These are phyloP conservation scores for Entomortierella parvispora DNA, from an alignment of 192 early-diverging fungal species.

Conservation along the genomic window DNA sequence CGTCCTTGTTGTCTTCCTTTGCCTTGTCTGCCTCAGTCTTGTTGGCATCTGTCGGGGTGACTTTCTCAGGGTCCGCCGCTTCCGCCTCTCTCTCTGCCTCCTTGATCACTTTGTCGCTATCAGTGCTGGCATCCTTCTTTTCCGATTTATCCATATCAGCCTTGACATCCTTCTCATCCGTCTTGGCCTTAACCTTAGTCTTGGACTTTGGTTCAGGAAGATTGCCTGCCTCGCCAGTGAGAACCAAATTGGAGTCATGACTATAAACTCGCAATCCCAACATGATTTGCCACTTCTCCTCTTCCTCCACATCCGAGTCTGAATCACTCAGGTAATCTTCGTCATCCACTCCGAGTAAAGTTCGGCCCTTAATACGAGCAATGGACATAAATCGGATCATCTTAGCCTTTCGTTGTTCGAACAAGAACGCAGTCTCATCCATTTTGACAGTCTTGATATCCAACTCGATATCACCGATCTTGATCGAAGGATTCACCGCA, in stretches of 20 bases:
- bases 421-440: neutral
- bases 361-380: constrained; percentile 7
- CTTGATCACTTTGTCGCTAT: neutral
- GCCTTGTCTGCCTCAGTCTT: neutral
- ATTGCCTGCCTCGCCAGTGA: too few relatives aligned
- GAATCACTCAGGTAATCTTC: neutral
- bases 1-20: neutral
- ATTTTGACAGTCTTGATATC: constrained; percentile 5
- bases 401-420: constrained; percentile 12
- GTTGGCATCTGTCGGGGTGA: constrained; percentile 4
- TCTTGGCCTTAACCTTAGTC: neutral
- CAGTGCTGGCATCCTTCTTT: too few relatives aligned
- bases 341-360: constrained; percentile 16
- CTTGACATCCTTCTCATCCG: constrained; percentile 5
- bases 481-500: neutral
- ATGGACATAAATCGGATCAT: neutral
- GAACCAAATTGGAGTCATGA: constrained; percentile 6
- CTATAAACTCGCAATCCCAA: constrained; percentile 31
- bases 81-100: neutral
- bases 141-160: neutral
- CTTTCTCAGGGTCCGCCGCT: constrained; percentile 2
- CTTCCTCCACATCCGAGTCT: constrained; percentile 2
- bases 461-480: neutral
- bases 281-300: constrained; percentile 21
- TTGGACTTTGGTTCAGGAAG: too few relatives aligned